Base-by-base conservation (phyloP, 2,329 filamentous ascomycete species). In the Colletotrichum endophyticum region DNA sequence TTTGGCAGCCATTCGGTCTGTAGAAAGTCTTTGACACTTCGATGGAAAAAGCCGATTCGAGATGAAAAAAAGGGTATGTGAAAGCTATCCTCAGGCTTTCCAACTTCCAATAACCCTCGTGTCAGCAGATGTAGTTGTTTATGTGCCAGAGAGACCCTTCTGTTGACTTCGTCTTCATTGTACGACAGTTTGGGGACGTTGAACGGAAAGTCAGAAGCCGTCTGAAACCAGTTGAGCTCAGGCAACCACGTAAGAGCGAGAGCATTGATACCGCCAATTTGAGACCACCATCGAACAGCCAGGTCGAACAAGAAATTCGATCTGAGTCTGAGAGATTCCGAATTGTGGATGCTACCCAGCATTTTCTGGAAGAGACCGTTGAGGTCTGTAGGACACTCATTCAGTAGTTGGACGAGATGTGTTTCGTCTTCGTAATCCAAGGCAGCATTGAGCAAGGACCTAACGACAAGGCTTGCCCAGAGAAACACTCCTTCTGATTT, bases 261-360 rank as follows among this genome's bases (percentile, higher is more conserved):
- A 3, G 6, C 44, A 4, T 49, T 49, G 11, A 49, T 2, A 13
- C 44, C 44, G 9, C 1, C 3, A 44, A 3, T 5, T 44, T 30
- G 28, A 30, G 44, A 4, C 44, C 44, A 49, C 44, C 44, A 49
- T 13, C 5, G 44, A 5, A 49, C 44, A 13, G 4, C 44, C 6
- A 49, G 6, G 1, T 49, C 6, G 11, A 49, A 49, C 1, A 22
- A 1, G 6, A 49, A 49, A 5, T 49, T 49, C 0, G n/a, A 49
- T 13, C 44, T 22, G 0, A 22, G n/a, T 22, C 44, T 49, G 6
- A 49, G 44, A 0, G 44, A 5, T 1, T 49, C 2, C 6, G 44
- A 49, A 49, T 4, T 22, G 44, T 49, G 3, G 2, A 22, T 22
- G 0, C 2, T 49, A 1, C 11, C 0, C n/a, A 49, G 0, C 11